Conservation (phyloP, 192 early-diverging fungal genomes). For the Entomortierella lignicola region DNA sequence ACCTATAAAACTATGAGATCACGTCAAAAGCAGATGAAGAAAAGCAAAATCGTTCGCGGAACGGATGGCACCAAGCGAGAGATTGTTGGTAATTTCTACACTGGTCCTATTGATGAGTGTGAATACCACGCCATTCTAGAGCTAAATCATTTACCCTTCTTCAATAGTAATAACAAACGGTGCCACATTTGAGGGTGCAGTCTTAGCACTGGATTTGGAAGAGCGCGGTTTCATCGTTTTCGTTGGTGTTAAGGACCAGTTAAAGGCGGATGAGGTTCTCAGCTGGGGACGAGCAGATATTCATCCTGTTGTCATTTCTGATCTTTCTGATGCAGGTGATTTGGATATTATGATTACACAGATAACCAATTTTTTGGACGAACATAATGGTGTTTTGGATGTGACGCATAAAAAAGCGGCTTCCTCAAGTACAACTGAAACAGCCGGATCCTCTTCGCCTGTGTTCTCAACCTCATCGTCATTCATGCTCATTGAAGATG, state of each 20-base stretch:
- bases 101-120: neutral
- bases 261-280: neutral
- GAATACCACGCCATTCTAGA: no score
- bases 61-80: conserved; percentile 4
- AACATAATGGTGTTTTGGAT: neutral
- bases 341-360: neutral
- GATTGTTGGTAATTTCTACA: conserved; percentile 8
- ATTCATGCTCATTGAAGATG: conserved; percentile 4
- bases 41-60: neutral
- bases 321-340: neutral
- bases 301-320: neutral
- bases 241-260: neutral
- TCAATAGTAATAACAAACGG: conserved; percentile 9
- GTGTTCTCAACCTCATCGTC: conserved; percentile 2
- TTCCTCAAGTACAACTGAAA: neutral
- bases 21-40: neutral
- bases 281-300: conserved; percentile 4
- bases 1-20: neutral
- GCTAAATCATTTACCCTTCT: neutral
- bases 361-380: neutral
- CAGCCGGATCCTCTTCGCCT: neutral
- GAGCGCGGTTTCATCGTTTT: conserved; percentile 14
- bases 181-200: neutral
- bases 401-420: neutral
- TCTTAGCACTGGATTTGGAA: neutral